Evolutionary conservation across 1,284 basidiomycete genomes (phyloP).

Genomic region (Neotropicomus parvogracilis): DNA sequence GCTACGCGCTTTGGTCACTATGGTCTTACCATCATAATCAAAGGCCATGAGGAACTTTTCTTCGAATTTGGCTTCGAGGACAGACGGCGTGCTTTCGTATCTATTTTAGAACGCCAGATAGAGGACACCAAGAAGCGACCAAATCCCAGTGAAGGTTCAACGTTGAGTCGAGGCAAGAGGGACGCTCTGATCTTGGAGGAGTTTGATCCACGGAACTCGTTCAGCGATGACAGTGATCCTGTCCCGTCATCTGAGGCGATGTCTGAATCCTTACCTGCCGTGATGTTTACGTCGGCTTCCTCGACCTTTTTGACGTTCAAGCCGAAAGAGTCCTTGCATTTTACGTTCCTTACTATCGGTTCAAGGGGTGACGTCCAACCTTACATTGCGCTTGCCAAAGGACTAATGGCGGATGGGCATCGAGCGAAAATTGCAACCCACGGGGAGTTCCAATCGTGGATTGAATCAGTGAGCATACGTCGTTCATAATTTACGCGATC

Average conservation of each 20-base stretch:
- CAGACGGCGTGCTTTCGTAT: slow-evolving; percentile 73
- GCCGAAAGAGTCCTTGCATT: slow-evolving; percentile 75
- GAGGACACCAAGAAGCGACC: slow-evolving; percentile 62
- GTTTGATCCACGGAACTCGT: slow-evolving; percentile 50
- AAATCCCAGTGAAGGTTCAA: slow-evolving; percentile 39
- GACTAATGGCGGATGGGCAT: slow-evolving; percentile 88
- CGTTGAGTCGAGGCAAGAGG: slow-evolving; percentile 48
- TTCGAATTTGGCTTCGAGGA: slow-evolving; percentile 85
- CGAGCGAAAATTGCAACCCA: slow-evolving; percentile 86
- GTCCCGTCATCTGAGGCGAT: slow-evolving; percentile 48
- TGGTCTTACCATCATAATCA: slow-evolving; percentile 86
- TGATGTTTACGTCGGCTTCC: slow-evolving; percentile 91
- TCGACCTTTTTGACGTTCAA: slow-evolving; percentile 95
- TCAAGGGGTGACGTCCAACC: slow-evolving; percentile 92
- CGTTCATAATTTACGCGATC: slow-evolving; percentile 6
- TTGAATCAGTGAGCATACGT: slow-evolving; percentile 72
- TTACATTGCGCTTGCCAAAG: slow-evolving; percentile 92
- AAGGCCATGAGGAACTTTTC: slow-evolving; percentile 96
- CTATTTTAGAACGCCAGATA: slow-evolving; percentile 75
- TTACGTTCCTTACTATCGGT: slow-evolving; percentile 94
- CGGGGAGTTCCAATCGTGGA: slow-evolving; percentile 92
- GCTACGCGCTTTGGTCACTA: slow-evolving; percentile 87
- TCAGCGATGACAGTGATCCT: slow-evolving; percentile 40
- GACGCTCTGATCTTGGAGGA: slow-evolving; percentile 75
- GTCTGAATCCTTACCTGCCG: slow-evolving; percentile 71